Percentiles rank a stretch among this genome's conserved stretches.
phyloP scores from a whole-genome alignment of 1,284 basidiomycete species.

The Trametes pubescens region DNA sequence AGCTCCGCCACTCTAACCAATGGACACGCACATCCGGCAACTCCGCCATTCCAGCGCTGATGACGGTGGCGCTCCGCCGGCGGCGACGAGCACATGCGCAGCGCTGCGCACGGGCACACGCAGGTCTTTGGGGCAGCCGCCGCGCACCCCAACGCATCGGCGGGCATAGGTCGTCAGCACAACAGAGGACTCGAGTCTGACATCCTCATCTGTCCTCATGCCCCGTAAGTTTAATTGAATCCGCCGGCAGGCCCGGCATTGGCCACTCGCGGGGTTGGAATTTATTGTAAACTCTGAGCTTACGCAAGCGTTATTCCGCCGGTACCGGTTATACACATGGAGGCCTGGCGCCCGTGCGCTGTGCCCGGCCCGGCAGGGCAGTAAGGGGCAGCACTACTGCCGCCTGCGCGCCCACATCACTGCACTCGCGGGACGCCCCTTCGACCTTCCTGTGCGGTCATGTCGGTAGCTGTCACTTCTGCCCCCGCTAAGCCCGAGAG shows the following conservation, averaged over 20 bases:
- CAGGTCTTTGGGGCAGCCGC: background rate
- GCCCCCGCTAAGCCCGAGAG: background rate
- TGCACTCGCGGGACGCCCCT: background rate
- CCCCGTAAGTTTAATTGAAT: background rate
- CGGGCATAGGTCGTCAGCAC: background rate
- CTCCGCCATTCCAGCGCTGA: background rate
- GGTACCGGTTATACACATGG: slow-evolving; percentile 13
- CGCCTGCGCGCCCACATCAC: background rate
- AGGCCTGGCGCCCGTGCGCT: slow-evolving; percentile 16
- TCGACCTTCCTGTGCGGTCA: background rate
- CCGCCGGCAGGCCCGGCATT: background rate
- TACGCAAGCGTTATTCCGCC: background rate
- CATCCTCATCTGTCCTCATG: background rate
- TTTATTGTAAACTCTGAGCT: slow-evolving; percentile 5
- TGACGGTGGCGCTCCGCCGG: background rate
- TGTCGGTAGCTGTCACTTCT: background rate
- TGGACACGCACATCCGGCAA: too few species aligned
- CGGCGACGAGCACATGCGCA: background rate
- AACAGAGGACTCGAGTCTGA: background rate
- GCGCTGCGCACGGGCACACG: background rate
- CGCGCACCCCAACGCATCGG: background rate
- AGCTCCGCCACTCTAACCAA: too few species aligned
- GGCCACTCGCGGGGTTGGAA: background rate
- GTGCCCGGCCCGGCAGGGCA: too few species aligned
- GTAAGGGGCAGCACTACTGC: background rate